Conservation (phyloP, 2,329 filamentous ascomycete genomes). For the Ampelomyces quisqualis region DNA sequence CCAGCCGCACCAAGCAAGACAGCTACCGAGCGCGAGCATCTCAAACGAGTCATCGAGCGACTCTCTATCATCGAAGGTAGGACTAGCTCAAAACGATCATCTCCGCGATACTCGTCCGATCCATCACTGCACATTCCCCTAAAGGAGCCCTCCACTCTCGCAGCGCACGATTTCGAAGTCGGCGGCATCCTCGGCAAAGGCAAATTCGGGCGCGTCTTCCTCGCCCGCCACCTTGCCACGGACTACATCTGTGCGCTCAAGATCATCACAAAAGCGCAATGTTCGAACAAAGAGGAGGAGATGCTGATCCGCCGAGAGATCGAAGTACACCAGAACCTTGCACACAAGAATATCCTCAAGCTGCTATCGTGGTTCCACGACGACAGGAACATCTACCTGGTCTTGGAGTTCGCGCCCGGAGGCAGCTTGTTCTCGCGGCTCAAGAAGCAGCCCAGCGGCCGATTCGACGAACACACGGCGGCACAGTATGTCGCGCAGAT, state of each 20-base stretch:
- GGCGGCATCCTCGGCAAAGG: slow-evolving; percentile 77
- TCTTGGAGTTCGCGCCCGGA: slow-evolving; percentile 77
- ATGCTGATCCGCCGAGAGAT: slow-evolving; percentile 81
- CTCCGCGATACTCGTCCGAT: not conserved
- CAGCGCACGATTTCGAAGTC: slow-evolving; percentile 77
- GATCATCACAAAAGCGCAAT: slow-evolving; percentile 75
- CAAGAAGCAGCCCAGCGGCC: slow-evolving; percentile 69
- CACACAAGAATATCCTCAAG: slow-evolving; percentile 77
- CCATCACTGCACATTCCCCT: not conserved
- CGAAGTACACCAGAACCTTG: slow-evolving; percentile 80
- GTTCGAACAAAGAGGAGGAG: slow-evolving; percentile 72
- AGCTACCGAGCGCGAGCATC: slow-evolving; percentile 1
- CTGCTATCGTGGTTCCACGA: slow-evolving; percentile 83
- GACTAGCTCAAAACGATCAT: not conserved
- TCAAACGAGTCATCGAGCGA: slow-evolving; percentile 3
- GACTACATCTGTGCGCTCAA: slow-evolving; percentile 81
- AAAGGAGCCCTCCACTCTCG: not conserved
- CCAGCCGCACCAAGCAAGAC: not conserved
- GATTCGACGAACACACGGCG: slow-evolving; percentile 77
- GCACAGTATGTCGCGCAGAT: slow-evolving; percentile 82
- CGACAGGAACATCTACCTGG: slow-evolving; percentile 76
- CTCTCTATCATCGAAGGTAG: slow-evolving; percentile 4
- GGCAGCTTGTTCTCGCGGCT: slow-evolving; percentile 81
- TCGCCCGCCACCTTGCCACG: slow-evolving; percentile 71
- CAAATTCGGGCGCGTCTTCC: slow-evolving; percentile 79